Conservation (phyloP, 441 rosid genomes). For the Mallotus japonicus region DNA sequence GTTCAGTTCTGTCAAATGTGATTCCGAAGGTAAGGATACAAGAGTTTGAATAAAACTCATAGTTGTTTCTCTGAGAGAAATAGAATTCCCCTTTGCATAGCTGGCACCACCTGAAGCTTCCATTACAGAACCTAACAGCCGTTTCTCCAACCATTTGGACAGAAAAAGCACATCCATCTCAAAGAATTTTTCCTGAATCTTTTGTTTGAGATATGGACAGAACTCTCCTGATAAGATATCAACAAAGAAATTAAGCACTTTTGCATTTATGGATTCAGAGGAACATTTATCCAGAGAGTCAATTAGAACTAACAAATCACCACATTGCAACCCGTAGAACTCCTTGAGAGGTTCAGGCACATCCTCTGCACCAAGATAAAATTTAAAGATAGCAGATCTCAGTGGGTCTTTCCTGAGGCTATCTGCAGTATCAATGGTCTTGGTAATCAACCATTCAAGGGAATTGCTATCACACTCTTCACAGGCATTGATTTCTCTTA, state of each 20-base stretch:
- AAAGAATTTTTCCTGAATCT: slow-evolving; percentile 60
- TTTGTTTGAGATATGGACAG: slow-evolving; percentile 58
- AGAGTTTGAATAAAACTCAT: slow-evolving; percentile 75
- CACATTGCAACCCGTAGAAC: slow-evolving; percentile 48
- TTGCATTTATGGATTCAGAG: slow-evolving; percentile 73
- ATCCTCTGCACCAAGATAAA: slow-evolving; percentile 71
- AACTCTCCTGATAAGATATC: slow-evolving; percentile 80
- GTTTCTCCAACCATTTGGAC: slow-evolving; percentile 92
- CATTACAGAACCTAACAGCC: slow-evolving; percentile 71
- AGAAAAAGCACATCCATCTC: slow-evolving; percentile 67
- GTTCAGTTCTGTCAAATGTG: slow-evolving; percentile 51
- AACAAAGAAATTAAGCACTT: slow-evolving; percentile 86
- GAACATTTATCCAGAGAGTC: slow-evolving; percentile 76
- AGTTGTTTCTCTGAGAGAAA: slow-evolving; percentile 80
- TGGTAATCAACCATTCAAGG: slow-evolving; percentile 74
- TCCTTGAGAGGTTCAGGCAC: slow-evolving; percentile 47
- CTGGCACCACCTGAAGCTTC: slow-evolving; percentile 53
- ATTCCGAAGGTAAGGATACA: slow-evolving; percentile 53
- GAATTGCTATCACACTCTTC: slow-evolving; percentile 52
- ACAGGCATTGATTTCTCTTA: slow-evolving; percentile 57
- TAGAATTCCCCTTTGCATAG: slow-evolving; percentile 64
- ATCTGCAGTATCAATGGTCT: slow-evolving; percentile 73
- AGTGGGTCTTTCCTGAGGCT: slow-evolving; percentile 71
- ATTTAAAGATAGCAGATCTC: slow-evolving; percentile 53
- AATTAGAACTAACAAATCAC: slow-evolving; percentile 79